phyloP scores from a whole-genome alignment of 2,329 filamentous ascomycete species.

The Fusarium falciforme region DNA sequence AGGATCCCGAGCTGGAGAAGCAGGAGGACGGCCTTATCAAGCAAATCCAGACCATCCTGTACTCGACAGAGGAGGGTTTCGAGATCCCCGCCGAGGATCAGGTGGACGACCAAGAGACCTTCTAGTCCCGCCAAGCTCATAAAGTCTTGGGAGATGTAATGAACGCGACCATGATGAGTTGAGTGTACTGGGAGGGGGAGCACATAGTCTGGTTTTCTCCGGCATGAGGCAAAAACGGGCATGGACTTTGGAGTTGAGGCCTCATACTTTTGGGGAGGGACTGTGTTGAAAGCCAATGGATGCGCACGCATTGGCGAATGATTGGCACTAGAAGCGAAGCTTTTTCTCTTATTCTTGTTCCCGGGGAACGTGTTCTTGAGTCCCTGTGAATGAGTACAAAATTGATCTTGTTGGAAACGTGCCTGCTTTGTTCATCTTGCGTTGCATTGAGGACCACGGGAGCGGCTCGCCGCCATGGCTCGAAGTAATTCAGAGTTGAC shows the following conservation, averaged over 20 bases:
- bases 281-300: conserved; percentile 25
- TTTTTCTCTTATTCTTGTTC: conserved; percentile 36
- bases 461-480: conserved; percentile 16
- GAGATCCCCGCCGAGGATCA: conserved; percentile 88
- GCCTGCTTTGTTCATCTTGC: background rate
- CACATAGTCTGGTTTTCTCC: conserved; percentile 27
- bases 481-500: conserved; percentile 9
- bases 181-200: conserved; percentile 30
- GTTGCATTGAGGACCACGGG: background rate
- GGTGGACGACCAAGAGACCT: conserved; percentile 84
- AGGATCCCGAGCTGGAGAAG: conserved; percentile 92
- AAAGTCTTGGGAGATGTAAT: conserved; percentile 35
- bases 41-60: conserved; percentile 95
- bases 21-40: conserved; percentile 92
- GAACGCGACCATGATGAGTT: conserved; percentile 38
- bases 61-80: conserved; percentile 94
- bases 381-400: conserved; percentile 23
- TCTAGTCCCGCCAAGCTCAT: conserved; percentile 56
- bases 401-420: conserved; percentile 35
- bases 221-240: conserved; percentile 35
- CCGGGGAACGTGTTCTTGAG: conserved; percentile 23
- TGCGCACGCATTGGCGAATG: conserved; percentile 17
- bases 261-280: conserved; percentile 36
- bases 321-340: conserved; percentile 41
- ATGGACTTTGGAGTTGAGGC: conserved; percentile 44